Evolutionary conservation across 192 early-diverging fungal species (phyloP).

Genomic region (Coemansia sp.): DNA sequence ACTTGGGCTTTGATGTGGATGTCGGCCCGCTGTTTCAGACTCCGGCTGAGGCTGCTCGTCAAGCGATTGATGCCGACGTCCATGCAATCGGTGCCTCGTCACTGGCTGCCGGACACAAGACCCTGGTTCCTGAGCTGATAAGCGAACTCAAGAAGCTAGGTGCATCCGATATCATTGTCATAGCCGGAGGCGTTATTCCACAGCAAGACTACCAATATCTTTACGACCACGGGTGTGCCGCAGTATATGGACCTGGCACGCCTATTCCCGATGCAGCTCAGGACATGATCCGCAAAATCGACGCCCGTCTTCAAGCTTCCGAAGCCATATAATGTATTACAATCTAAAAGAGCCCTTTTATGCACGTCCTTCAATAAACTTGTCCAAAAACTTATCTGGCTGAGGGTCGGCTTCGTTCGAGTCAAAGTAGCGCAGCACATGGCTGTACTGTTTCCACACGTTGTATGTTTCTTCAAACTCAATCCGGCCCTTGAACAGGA

Average conservation of each 20-base stretch:
- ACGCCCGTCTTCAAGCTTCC: slow-evolving; percentile 23
- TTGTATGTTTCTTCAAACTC: slow-evolving; percentile 90
- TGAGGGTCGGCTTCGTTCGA: slow-evolving; percentile 69
- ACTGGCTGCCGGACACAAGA: slow-evolving; percentile 87
- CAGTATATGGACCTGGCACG: slow-evolving; percentile 88
- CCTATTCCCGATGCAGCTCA: slow-evolving; percentile 79
- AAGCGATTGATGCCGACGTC: slow-evolving; percentile 87
- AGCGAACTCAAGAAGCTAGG: slow-evolving; percentile 74
- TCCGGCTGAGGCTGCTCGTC: slow-evolving; percentile 82
- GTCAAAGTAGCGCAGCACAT: slow-evolving; percentile 84
- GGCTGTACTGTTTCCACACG: slow-evolving; percentile 88
- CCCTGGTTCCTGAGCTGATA: slow-evolving; percentile 77
- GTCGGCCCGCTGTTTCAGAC: slow-evolving; percentile 88
- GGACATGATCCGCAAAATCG: slow-evolving; percentile 75
- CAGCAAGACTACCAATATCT: slow-evolving; percentile 84
- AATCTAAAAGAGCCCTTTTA: slow-evolving; percentile 4
- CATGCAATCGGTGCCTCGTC: slow-evolving; percentile 86
- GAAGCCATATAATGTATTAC: slow-evolving; percentile 8
- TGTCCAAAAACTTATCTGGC: slow-evolving; percentile 72
- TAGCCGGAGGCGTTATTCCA: slow-evolving; percentile 86
- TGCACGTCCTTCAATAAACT: slow-evolving; percentile 68
- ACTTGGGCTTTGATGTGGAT: slow-evolving; percentile 90
- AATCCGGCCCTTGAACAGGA: slow-evolving; percentile 82
- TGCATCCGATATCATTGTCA: slow-evolving; percentile 68
- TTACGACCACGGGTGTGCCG: slow-evolving; percentile 72